phyloP scores from a whole-genome alignment of 2,329 filamentous ascomycete species.

The Penicillium aurantiogriseum region DNA sequence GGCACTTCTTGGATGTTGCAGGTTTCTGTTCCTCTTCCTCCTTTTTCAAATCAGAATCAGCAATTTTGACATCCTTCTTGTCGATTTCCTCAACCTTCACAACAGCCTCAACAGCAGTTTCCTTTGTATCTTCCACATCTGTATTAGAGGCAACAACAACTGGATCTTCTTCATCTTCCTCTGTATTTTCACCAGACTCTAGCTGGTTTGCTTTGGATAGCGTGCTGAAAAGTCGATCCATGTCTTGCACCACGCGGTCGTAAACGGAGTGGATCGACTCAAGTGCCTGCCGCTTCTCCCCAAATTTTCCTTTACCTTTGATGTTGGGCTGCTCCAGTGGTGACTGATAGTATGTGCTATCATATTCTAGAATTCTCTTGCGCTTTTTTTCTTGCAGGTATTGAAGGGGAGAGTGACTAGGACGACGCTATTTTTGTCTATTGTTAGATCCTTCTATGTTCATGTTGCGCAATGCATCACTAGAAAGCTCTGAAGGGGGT shows the following conservation, averaged over 20 bases:
- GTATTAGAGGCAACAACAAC: not conserved
- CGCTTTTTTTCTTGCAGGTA: not conserved
- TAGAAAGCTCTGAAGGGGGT: too few species aligned
- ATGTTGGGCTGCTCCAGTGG: not conserved
- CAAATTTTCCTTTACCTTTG: not conserved
- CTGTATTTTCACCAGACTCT: not conserved
- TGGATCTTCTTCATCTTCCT: not conserved
- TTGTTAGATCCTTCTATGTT: too few species aligned
- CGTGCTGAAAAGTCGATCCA: not conserved
- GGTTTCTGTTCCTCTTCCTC: too few species aligned
- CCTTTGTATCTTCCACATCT: too few species aligned
- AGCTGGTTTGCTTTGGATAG: not conserved
- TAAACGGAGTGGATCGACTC: not conserved
- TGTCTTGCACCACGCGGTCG: not conserved
- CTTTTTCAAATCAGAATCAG: not conserved
- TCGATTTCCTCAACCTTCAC: not conserved
- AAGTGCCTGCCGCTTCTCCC: not conserved
- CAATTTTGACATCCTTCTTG: not conserved
- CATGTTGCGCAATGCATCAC: too few species aligned
- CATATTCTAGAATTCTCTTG: not conserved
- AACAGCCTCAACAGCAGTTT: not conserved
- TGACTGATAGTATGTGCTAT: not conserved
- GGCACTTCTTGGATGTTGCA: too few species aligned
- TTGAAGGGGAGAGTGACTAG: accelerated
- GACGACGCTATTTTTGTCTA: not conserved